These are phyloP conservation scores for Phyllosticta citribraziliensis DNA, from an alignment of 2,329 filamentous ascomycete species.

Conservation along the genomic window DNA sequence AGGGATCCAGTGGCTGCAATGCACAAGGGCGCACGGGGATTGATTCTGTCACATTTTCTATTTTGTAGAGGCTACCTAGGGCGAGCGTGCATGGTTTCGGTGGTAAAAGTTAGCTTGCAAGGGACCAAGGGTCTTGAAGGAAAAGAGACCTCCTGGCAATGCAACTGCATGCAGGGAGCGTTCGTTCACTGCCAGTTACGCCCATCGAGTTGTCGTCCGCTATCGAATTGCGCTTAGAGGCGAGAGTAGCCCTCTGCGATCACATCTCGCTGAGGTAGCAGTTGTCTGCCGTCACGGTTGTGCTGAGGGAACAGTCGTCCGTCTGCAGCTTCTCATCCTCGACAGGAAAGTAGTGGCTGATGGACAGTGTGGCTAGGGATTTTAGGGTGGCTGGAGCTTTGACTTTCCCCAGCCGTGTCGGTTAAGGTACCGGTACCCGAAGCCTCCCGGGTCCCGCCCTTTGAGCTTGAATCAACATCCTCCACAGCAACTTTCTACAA, in stretches of 20 bases:
- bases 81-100: not conserved
- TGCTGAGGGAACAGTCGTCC: no score
- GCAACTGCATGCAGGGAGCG: no score
- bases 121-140: not conserved
- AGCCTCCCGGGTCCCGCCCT: not conserved
- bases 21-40: not conserved
- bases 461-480: not conserved
- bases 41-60: not conserved
- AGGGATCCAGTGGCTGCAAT: not conserved
- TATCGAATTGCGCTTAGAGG: no score
- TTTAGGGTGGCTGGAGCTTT: conserved; percentile 3
- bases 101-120: not conserved
- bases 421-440: not conserved
- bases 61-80: not conserved
- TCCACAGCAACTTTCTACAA: not conserved
- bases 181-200: no score
- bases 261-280: no score
- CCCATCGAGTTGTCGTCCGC: no score
- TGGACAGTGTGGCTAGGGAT: not conserved
- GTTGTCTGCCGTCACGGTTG: no score
- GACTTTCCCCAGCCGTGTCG: not conserved
- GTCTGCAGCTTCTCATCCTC: no score
- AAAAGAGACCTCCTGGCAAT: no score
- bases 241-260: no score
- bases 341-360: not conserved